Evolutionary conservation across 192 early-diverging fungal species (phyloP).

Genomic region (Bifiguratus adelaidae): DNA sequence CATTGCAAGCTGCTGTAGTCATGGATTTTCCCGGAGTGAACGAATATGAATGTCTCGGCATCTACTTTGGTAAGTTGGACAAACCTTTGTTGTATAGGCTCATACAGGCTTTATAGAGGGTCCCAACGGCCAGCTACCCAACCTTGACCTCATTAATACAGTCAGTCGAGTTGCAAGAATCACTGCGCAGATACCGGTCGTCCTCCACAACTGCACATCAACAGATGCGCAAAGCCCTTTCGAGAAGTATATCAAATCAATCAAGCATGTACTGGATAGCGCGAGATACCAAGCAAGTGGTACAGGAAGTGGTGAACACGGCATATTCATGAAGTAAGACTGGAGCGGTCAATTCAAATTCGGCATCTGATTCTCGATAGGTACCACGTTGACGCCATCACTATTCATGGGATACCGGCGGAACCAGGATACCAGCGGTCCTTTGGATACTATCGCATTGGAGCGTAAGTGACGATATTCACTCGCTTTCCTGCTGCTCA

Average conservation of each 20-base stretch:
- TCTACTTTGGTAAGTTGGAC: constrained; percentile 50
- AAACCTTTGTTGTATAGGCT: background rate
- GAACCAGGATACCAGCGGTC: constrained; percentile 14
- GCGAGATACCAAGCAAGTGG: constrained; percentile 60
- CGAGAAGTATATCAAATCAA: constrained; percentile 24
- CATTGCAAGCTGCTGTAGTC: constrained; percentile 77
- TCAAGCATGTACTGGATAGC: constrained; percentile 35
- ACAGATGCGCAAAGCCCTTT: constrained; percentile 19
- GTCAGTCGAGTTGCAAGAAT: constrained; percentile 43
- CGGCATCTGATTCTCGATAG: constrained; percentile 13
- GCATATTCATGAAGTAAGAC: constrained; percentile 50
- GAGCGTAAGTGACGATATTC: constrained; percentile 23
- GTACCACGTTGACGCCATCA: constrained; percentile 74
- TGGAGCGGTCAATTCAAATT: background rate
- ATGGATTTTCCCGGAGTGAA: constrained; percentile 70
- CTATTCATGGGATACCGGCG: constrained; percentile 37
- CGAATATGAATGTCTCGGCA: constrained; percentile 51
- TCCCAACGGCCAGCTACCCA: constrained; percentile 83
- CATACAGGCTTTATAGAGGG: constrained; percentile 40
- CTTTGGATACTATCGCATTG: constrained; percentile 37
- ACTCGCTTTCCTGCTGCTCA: background rate
- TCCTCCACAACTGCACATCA: constrained; percentile 51
- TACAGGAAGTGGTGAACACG: constrained; percentile 56
- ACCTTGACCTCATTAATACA: constrained; percentile 83
- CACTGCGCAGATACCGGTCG: constrained; percentile 40